Base-by-base conservation (phyloP, 169 alveolate genomes). In the Plasmodium gallinaceum region DNA sequence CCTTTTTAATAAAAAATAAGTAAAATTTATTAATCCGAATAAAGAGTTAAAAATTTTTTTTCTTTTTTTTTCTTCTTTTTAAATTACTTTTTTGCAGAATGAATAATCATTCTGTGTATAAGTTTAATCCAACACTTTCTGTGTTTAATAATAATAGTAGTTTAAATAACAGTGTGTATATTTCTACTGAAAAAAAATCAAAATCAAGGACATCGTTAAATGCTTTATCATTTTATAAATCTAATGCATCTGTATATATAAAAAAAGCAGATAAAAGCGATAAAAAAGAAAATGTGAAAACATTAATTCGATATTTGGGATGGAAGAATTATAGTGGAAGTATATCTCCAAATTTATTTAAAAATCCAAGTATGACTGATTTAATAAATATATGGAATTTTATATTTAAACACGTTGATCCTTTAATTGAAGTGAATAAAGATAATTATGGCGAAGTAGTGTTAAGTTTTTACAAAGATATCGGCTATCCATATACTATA, bases 401-500 rank as follows among this genome's bases (percentile, higher is more conserved):
- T 83, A 83, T 83, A 58, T 83, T 83, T 83, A 83, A 83, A 37
- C 91, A 83, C 66, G 91, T 83, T 4, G 91, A 83, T 24, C 91
- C 91, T 18, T 60, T 68, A 68, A 83, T 83, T 16, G 91, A 83
- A 83, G 91, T 83, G 5, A 83, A 83, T 57, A 83, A 83, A 58
- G 91, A 83, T 48, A 83, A 83, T 71, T 83, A 83, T 83, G 91
- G 91, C 51, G 91, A 83, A 68, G 91, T 83, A 1, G 91, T 83
- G 12, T 83, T 83, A 45, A 88, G 93, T 48, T 92, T 92, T 70
- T 92, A 89, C 32, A 92, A 88, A 85, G 95, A 92, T 65, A 76
- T 92, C 8, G 95, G 97, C 60, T 94, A 94, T 32, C 97, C 96
- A 46, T 74, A 83, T 62, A 93, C 97, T 18, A 94, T 94, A 8